Conservation (phyloP, 2,329 filamentous ascomycete species). For the Didymella pomorum region DNA sequence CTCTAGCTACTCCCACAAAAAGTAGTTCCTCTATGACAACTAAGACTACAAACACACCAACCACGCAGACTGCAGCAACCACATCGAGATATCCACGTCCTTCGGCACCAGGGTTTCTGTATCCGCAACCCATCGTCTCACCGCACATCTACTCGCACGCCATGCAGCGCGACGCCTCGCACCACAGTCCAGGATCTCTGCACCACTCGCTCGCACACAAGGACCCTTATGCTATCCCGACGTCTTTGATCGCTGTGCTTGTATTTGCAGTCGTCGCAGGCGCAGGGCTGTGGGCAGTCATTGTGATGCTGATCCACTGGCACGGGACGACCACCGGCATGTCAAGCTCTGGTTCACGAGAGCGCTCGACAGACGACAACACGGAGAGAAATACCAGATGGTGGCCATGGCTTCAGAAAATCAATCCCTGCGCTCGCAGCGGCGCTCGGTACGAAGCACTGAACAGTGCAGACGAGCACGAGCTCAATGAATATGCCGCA, state of each 20-base stretch:
- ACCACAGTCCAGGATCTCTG: no score
- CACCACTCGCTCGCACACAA: background rate
- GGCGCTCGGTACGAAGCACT: background rate
- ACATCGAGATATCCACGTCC: background rate
- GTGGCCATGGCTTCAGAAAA: no score
- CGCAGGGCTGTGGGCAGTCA: background rate
- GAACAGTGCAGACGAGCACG: background rate
- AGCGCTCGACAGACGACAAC: no score
- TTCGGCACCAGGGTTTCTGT: background rate
- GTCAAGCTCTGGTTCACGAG: no score
- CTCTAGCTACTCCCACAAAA: background rate
- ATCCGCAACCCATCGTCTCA: background rate
- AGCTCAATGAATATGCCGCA: background rate
- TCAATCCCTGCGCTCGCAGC: no score
- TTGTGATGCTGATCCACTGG: background rate
- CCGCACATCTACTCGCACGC: background rate
- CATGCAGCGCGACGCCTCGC: background rate
- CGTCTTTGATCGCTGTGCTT: background rate
- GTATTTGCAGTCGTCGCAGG: background rate
- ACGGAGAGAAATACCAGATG: no score
- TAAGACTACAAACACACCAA: no score
- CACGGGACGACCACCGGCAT: background rate
- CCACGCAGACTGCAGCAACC: no score
- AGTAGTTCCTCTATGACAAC: no score
- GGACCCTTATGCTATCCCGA: no score